Evolutionary conservation across 2,329 filamentous ascomycete genomes (phyloP), one percentile per base, ranked within the genome.

Genomic region (Elsinoe arachidis): DNA sequence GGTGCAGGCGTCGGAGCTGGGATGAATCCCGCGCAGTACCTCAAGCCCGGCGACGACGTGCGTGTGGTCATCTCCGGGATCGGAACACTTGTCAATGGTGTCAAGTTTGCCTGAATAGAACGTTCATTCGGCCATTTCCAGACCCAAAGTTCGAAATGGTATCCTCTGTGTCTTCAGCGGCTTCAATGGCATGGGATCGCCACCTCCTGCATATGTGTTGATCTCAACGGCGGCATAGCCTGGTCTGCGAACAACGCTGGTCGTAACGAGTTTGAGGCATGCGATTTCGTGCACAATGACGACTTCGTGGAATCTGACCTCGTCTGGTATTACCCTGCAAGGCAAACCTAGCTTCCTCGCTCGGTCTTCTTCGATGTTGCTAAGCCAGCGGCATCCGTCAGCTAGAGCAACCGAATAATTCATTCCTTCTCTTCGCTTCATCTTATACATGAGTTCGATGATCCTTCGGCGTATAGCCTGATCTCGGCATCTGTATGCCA

Each of bases 371-470:
- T 53, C 33, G 12, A 53, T 53, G 26, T 53, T 12, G 3, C 34
- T 19, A 1, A 53, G 49, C 49, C 49, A 53, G 17, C 49, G 33
- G 17, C 49, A 53, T 26, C 49, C 49, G 10, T 53, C 49, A 19
- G 49, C 49, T n/a, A 53, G 19, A 3, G 49, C 49, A 6, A 53
- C 49, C 11, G 49, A 53, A 17, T 53, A 53, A 12, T 53, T 53
- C 7, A 21, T 53, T 9, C 49, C 49, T 39, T 53, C 49, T 53
- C 49, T 14, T 3, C 49, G 49, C 23, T 53, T 53, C 49, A 53
- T 53, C 26, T 53, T 53, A 34, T 53, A 53, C 49, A 53, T 53
- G 11, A 53, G 49, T 21, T 37, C 4, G 19, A 53, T 53, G 34
- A 53, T 53, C 11, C 35, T 33, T 17, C 49, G 49, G 10, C 49